Evolutionary conservation across 345 rosid species (phyloP), one percentile per base, ranked within the genome.

Genomic region (rapeseed (Brassica napus)): DNA sequence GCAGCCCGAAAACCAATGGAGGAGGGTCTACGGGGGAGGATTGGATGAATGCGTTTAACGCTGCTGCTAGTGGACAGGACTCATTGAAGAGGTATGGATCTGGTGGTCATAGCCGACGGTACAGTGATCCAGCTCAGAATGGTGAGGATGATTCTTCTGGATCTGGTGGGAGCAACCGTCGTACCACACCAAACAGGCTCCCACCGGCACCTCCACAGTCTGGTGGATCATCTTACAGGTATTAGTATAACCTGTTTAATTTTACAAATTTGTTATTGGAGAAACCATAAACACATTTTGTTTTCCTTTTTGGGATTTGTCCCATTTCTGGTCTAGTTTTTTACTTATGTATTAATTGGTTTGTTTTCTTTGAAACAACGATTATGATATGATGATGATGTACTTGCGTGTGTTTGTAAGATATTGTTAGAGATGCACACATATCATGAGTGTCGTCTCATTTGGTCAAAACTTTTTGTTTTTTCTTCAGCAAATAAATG

Each of bases 41-140:
- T 76, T 96, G 99, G 99, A 96, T 97, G 85, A 82, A 89, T 76
- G 99, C 99, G 74, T 96, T 96, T 55, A 97, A 92, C 60, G 84
- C 92, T 26, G 97, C 97, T 28, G 97, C 94, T 9, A 90, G 87
- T 69, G 98, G 97, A 24, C 84, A 77, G 1, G 89, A 82, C 69
- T 69, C 85, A 23, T 63, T 86, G 35, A 83, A 81, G 35, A 86
- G 89, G 39, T 82, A 85, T 37, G 86, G 89, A 49, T 49, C 85
- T 2, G 89, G 83, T 55, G 86, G 90, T 82, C 94, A 91, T 72
- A 88, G 92, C 76, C 85, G 97, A 6, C 85, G 97, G 0, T 83
- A 90, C 87, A 86, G 88, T 62, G 87, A 91, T 69, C 91, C 95
- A 11, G 80, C 86, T 24, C 89, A 91, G 83, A 90, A 95, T 18